These are phyloP conservation scores for Diaporthe citri DNA, from an alignment of 2,329 filamentous ascomycete genomes.

Conservation along the genomic window DNA sequence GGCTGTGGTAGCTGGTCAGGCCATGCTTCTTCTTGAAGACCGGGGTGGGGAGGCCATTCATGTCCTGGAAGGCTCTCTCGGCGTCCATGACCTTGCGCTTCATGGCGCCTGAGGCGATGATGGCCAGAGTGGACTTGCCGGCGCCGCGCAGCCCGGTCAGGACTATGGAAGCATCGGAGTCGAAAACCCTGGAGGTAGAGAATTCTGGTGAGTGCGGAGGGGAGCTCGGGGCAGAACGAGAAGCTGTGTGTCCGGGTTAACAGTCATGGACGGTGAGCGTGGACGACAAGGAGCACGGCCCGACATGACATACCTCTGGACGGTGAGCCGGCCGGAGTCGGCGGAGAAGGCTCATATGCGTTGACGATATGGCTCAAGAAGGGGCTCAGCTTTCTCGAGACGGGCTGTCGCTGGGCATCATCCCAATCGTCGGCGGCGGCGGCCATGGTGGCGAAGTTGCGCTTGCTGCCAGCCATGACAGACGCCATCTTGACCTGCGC, in stretches of 20 bases:
- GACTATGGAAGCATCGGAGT: conserved; percentile 76
- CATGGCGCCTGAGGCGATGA: conserved; percentile 80
- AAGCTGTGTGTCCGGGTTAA: conserved; percentile 34
- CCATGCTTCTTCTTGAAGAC: conserved; percentile 75
- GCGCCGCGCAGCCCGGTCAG: conserved; percentile 80
- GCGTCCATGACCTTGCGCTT: conserved; percentile 77
- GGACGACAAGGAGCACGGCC: background rate
- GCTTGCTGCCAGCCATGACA: conserved; percentile 44
- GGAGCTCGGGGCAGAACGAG: conserved; percentile 40
- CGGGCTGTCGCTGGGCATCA: background rate
- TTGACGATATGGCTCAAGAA: conserved; percentile 14
- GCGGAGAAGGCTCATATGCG: conserved; percentile 20
- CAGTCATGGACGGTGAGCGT: background rate
- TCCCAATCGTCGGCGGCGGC: conserved; percentile 39
- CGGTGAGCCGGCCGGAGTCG: conserved; percentile 15
- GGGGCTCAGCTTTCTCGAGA: conserved; percentile 23
- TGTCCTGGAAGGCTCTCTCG: conserved; percentile 75
- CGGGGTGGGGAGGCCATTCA: conserved; percentile 71
- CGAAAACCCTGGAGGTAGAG: conserved; percentile 57
- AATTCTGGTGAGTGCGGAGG: conserved; percentile 35
- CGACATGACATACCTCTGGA: conserved; percentile 36
- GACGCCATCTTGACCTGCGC: conserved; percentile 41
- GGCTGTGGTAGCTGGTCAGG: conserved; percentile 70
- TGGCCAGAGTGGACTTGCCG: conserved; percentile 81
- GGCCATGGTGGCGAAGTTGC: conserved; percentile 44